phyloP scores from a whole-genome alignment of 805 yeast species.

The Barnettozyma siamensis region DNA sequence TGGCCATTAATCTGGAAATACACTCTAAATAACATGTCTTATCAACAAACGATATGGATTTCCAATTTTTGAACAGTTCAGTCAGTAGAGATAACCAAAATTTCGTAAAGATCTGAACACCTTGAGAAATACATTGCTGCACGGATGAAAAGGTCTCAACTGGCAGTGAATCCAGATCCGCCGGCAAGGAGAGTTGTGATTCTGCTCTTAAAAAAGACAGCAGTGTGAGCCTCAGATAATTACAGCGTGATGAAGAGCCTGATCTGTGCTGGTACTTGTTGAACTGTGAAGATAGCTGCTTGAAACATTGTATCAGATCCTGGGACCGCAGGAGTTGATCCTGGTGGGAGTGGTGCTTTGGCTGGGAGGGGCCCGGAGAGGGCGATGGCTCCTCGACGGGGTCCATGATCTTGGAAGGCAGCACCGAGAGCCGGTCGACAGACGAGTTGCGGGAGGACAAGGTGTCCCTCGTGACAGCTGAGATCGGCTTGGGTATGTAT shows the following conservation, averaged over 20 bases:
- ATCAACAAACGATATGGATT: constrained; percentile 10
- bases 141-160: background rate
- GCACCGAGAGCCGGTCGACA: constrained; percentile 3
- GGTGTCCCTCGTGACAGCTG: constrained; percentile 4
- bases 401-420: constrained; percentile 2
- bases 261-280: constrained; percentile 9
- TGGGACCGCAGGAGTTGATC: constrained; percentile 1
- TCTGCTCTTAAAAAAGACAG: constrained; percentile 13
- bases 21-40: constrained; percentile 28
- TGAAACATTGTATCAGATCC: background rate
- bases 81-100: constrained; percentile 11
- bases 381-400: background rate
- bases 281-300: constrained; percentile 2
- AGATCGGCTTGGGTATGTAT: constrained; percentile 4
- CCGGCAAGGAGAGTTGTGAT: constrained; percentile 3
- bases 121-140: background rate
- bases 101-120: background rate
- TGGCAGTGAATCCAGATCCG: background rate
- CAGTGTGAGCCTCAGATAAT: constrained; percentile 12
- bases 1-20: constrained; percentile 27
- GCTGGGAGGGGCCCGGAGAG: background rate
- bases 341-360: background rate
- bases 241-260: constrained; percentile 5
- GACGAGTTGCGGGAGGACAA: constrained; percentile 6
- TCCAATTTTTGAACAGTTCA: constrained; percentile 9